Conservation (phyloP, 2,329 filamentous ascomycete genomes). For the Beauveria sp. region DNA sequence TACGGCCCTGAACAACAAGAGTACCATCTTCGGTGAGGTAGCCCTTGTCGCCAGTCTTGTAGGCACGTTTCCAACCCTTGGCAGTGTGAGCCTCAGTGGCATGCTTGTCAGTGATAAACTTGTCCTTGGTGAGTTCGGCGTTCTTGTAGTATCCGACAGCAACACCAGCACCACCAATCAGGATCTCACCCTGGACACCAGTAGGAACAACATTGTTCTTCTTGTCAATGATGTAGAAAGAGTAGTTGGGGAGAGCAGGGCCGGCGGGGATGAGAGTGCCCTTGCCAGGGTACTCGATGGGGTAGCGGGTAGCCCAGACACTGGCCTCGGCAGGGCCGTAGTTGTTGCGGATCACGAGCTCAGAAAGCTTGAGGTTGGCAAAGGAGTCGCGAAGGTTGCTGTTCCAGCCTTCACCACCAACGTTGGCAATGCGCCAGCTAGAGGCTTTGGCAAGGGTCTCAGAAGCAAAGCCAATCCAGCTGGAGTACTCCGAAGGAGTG, state of each 20-base stretch:
- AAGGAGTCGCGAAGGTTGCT: slow-evolving; percentile 11
- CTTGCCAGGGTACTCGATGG: slow-evolving; percentile 12
- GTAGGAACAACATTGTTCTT: slow-evolving; percentile 14
- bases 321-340: slow-evolving; percentile 13
- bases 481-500: slow-evolving; percentile 34
- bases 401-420: slow-evolving; percentile 15
- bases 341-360: slow-evolving; percentile 11
- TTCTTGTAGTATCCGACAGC: slow-evolving; percentile 31
- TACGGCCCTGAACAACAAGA: slow-evolving; percentile 29
- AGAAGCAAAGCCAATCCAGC: slow-evolving; percentile 21
- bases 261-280: slow-evolving; percentile 17
- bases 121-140: slow-evolving; percentile 13
- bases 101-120: slow-evolving; percentile 15
- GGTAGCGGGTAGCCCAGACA: slow-evolving; percentile 12
- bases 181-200: slow-evolving; percentile 18
- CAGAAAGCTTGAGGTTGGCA: slow-evolving; percentile 10
- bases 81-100: slow-evolving; percentile 8
- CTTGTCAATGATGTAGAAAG: slow-evolving; percentile 35
- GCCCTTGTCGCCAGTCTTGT: slow-evolving; percentile 35
- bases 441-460: slow-evolving; percentile 9
- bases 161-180: slow-evolving; percentile 32
- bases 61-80: slow-evolving; percentile 22
- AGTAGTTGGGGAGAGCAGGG: slow-evolving; percentile 22
- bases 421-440: slow-evolving; percentile 15
- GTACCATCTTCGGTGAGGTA: slow-evolving; percentile 25